Evolutionary conservation across 257 asterid species (phyloP).

Genomic region (Galeopsis tetrahit): DNA sequence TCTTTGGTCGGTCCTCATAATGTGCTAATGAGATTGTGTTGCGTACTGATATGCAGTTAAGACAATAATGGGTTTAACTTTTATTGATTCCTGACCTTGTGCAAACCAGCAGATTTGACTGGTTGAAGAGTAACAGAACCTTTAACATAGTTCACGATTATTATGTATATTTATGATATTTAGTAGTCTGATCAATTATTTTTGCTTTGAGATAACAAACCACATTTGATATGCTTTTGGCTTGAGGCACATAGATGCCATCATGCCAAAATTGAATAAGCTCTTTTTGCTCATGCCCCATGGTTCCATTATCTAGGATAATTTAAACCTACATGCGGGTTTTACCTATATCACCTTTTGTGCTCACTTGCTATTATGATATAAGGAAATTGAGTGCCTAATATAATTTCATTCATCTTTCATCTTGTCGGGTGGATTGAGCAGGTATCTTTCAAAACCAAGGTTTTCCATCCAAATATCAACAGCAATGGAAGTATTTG

Average conservation of each 20-base stretch:
- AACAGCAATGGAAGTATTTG: constrained; percentile 59
- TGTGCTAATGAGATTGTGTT: neutral
- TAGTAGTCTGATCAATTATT: neutral
- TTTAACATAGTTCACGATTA: neutral
- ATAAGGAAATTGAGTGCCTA: neutral
- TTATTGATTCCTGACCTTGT: neutral
- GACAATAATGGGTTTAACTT: neutral
- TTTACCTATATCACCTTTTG: neutral
- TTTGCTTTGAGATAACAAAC: neutral
- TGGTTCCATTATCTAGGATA: constrained; percentile 3
- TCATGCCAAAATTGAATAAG: neutral
- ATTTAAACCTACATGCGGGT: neutral
- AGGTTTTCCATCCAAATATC: constrained; percentile 56
- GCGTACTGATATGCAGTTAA: constrained; percentile 3
- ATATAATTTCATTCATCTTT: neutral
- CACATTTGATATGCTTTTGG: neutral
- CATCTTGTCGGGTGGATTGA: neutral
- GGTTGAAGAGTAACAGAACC: neutral
- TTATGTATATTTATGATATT: constrained; percentile 9
- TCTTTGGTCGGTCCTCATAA: neutral
- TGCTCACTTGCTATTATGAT: neutral
- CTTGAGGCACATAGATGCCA: neutral
- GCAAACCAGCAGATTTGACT: neutral
- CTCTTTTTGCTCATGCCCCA: neutral
- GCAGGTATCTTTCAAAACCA: constrained; percentile 56